Conservation (phyloP, 176 grass and related monocot genomes). For the Lolium rigidum region DNA sequence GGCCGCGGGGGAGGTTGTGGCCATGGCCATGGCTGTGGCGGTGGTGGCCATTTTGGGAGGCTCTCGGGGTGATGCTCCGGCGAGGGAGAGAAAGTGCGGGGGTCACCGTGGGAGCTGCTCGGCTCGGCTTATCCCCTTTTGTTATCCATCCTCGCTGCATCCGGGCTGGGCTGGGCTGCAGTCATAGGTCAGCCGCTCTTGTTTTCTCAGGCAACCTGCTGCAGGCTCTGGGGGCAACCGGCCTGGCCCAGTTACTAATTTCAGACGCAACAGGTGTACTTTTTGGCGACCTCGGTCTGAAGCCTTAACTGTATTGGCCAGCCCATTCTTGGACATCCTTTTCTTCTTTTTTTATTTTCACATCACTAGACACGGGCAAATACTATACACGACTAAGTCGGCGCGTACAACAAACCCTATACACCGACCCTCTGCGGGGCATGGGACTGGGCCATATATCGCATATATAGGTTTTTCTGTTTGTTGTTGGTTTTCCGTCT, state of each 20-base stretch:
- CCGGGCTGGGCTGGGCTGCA: background rate
- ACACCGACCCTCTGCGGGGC: too few relatives aligned
- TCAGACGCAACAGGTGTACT: too few relatives aligned
- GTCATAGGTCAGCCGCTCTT: background rate
- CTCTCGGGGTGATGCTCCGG: conserved; percentile 19
- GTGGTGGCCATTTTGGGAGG: conserved; percentile 39
- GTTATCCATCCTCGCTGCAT: conserved; percentile 40
- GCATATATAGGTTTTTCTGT: too few relatives aligned
- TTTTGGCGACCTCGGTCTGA: too few relatives aligned
- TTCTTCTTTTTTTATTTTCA: too few relatives aligned
- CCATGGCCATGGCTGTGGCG: conserved; percentile 47
- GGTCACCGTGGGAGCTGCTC: conserved; percentile 16
- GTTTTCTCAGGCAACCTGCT: background rate
- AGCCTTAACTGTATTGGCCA: too few relatives aligned
- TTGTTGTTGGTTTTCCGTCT: too few relatives aligned
- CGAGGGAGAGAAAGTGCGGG: conserved; percentile 6
- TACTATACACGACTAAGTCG: too few relatives aligned
- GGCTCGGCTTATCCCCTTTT: conserved; percentile 74
- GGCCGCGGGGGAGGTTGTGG: conserved; percentile 45
- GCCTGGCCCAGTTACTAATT: background rate
- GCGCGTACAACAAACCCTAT: too few relatives aligned
- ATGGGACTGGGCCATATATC: too few relatives aligned
- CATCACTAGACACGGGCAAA: too few relatives aligned
- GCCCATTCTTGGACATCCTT: too few relatives aligned
- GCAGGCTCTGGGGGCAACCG: background rate